Percentiles rank a stretch among this genome's conserved stretches.
Conservation (phyloP, 1,139 yeast genomes). For the Lodderomyces parapsilosis region DNA sequence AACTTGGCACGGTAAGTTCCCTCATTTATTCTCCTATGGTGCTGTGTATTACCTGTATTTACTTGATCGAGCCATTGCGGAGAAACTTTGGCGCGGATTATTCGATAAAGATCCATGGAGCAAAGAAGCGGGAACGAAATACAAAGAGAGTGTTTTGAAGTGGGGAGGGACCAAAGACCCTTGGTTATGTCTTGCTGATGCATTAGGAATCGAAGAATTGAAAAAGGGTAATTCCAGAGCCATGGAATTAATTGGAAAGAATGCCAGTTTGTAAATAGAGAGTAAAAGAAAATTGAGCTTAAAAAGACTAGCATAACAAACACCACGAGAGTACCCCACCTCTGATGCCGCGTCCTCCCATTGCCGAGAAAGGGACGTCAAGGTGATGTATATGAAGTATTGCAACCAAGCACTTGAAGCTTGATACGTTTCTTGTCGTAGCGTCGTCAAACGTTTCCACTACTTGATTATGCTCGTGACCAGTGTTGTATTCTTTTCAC, state of each 20-base stretch:
- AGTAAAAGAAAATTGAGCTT: too few species aligned
- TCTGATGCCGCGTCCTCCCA: too few species aligned
- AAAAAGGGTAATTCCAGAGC: conserved; percentile 69
- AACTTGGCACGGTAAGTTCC: conserved; percentile 92
- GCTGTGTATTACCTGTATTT: conserved; percentile 91
- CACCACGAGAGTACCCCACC: too few species aligned
- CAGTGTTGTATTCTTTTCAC: too few species aligned
- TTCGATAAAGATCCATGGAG: conserved; percentile 71
- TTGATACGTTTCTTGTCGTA: too few species aligned
- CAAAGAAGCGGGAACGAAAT: conserved; percentile 70
- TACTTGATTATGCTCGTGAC: too few species aligned
- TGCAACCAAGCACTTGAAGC: too few species aligned
- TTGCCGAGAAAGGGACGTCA: too few species aligned
- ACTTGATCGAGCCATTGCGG: conserved; percentile 90
- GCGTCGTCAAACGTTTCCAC: too few species aligned
- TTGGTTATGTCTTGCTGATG: conserved; percentile 83
- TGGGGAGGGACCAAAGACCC: conserved; percentile 97
- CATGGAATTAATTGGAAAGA: conserved; percentile 59
- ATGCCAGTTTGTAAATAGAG: conserved; percentile 10
- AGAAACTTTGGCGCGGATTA: conserved; percentile 74
- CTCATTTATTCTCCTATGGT: conserved; percentile 92
- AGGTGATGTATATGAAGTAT: too few species aligned
- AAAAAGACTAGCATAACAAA: too few species aligned
- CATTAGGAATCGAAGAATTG: conserved; percentile 60
- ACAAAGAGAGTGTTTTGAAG: conserved; percentile 65